Conservation (phyloP, 441 rosid species). For the Euphorbia neoarborescens region DNA sequence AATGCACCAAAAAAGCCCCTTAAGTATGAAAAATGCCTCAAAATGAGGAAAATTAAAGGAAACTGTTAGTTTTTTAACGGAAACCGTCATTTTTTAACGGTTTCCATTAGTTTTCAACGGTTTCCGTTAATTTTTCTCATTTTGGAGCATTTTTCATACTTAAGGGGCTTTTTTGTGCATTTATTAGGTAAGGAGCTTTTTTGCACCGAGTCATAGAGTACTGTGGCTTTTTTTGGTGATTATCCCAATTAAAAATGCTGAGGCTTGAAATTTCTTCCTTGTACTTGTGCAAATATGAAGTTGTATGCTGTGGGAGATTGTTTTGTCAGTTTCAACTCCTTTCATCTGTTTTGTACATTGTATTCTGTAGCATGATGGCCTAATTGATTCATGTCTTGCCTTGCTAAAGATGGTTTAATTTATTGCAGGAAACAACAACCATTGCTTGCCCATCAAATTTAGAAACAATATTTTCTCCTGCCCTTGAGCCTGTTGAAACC, state of each 20-base stretch:
- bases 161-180: too few relatives aligned
- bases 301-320: background rate
- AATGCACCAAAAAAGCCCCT: too few relatives aligned
- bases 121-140: too few relatives aligned
- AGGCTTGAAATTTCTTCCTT: slow-evolving; percentile 3
- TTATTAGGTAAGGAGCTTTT: too few relatives aligned
- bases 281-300: background rate
- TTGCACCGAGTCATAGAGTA: too few relatives aligned
- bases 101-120: too few relatives aligned
- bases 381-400: background rate
- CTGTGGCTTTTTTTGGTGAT: too few relatives aligned
- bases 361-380: background rate
- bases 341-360: slow-evolving; percentile 2
- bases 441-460: slow-evolving; percentile 30
- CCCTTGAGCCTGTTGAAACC: slow-evolving; percentile 39
- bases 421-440: slow-evolving; percentile 39
- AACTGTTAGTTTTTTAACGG: too few relatives aligned
- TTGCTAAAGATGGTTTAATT: slow-evolving; percentile 11
- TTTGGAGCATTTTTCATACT: too few relatives aligned
- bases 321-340: background rate
- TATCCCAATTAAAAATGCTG: background rate
- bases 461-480: slow-evolving; percentile 62
- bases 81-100: too few relatives aligned
- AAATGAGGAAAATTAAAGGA: too few relatives aligned
- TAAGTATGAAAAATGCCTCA: too few relatives aligned